Evolutionary conservation across 2,329 filamentous ascomycete species (phyloP).

Genomic region (Xylariaceae sp.): DNA sequence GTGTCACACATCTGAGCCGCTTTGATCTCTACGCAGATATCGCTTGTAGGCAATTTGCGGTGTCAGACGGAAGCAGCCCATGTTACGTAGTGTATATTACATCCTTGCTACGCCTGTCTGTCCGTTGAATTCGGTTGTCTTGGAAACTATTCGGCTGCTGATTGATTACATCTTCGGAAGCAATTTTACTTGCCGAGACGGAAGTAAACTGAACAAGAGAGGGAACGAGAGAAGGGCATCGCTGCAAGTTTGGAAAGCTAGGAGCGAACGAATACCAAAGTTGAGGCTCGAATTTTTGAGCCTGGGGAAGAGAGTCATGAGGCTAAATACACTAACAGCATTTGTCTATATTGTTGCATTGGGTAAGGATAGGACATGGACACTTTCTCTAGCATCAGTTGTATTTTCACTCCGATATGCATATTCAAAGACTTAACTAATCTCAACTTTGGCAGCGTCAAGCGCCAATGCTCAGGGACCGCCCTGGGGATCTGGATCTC

Average conservation of each 20-base stretch:
- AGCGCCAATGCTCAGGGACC: slow-evolving; percentile 3
- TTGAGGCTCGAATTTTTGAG: background rate
- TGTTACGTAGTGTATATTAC: background rate
- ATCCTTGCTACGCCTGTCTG: background rate
- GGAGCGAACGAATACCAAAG: too few relatives aligned
- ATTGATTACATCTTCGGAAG: too few relatives aligned
- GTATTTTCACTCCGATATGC: too few relatives aligned
- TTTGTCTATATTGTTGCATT: slow-evolving; percentile 10
- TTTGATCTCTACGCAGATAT: background rate
- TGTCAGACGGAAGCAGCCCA: background rate
- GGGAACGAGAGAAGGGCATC: too few relatives aligned
- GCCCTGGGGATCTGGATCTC: background rate
- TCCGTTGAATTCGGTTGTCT: background rate
- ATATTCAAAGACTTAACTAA: too few relatives aligned
- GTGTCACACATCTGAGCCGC: slow-evolving; percentile 4
- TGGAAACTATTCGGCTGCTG: background rate
- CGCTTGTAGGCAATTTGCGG: background rate
- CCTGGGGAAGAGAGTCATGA: slow-evolving; percentile 1
- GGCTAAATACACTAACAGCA: background rate
- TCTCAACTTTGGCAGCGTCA: background rate
- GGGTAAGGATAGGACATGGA: slow-evolving; percentile 2
- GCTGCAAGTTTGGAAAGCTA: too few relatives aligned
- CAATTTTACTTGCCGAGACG: too few relatives aligned
- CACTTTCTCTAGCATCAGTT: background rate
- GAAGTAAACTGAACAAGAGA: too few relatives aligned